These are phyloP conservation scores for Phytopythium aichiense DNA, from an alignment of 352 stramenopile genomes.

Conservation along the genomic window DNA sequence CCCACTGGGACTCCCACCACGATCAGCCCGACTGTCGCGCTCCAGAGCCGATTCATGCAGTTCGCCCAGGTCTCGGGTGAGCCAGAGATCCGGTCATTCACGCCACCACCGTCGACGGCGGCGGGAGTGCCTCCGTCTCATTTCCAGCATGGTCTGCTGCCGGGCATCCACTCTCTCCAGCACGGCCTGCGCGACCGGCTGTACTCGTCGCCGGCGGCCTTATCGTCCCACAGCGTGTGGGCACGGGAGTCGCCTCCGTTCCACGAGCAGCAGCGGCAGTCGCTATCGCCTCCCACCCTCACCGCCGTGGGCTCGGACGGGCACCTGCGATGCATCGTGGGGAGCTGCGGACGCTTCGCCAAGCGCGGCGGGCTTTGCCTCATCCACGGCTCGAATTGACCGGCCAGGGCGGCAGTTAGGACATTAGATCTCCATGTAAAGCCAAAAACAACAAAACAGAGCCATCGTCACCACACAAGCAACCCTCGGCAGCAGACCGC, in stretches of 20 bases:
- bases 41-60: conserved; percentile 1
- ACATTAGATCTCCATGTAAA: background rate
- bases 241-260: background rate
- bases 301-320: background rate
- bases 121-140: background rate
- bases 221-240: background rate
- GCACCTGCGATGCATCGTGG: conserved; percentile 11
- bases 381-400: conserved; percentile 9
- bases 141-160: conserved; percentile 9
- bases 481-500: background rate
- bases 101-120: conserved; percentile 4
- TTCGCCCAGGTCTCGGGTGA: background rate
- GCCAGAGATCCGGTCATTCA: background rate
- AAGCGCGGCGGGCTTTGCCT: conserved; percentile 20
- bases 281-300: background rate
- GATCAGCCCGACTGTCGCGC: conserved; percentile 1
- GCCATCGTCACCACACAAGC: background rate
- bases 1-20: background rate
- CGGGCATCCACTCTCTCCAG: conserved; percentile 23
- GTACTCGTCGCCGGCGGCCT: background rate
- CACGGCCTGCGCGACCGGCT: background rate
- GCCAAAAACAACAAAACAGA: too few relatives aligned
- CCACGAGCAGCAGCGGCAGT: background rate
- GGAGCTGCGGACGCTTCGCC: conserved; percentile 13
- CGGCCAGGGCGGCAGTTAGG: background rate